These are phyloP conservation scores for Aspergillus bridgeri DNA, from an alignment of 495 filamentous ascomycete species.

Conservation along the genomic window DNA sequence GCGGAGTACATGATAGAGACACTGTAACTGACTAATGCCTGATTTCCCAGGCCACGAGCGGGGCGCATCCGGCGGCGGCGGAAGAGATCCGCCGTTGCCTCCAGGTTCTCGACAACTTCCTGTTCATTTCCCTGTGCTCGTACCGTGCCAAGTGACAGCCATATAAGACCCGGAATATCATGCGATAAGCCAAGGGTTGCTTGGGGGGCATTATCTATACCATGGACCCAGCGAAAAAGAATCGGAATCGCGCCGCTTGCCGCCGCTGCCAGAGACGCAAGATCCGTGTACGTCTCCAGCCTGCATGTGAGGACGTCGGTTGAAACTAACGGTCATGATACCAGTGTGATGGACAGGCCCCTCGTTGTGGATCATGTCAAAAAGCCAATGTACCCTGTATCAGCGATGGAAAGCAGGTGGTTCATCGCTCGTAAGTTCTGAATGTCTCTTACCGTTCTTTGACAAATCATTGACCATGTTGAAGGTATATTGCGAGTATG, in stretches of 20 bases:
- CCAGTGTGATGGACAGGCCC: conserved; percentile 30
- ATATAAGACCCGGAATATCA: neutral
- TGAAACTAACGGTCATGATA: neutral
- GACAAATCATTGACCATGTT: neutral
- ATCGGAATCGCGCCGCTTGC: conserved; percentile 40
- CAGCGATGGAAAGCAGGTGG: conserved; percentile 42
- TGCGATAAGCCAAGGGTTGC: neutral
- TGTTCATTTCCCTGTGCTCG: neutral
- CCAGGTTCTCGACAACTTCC: neutral
- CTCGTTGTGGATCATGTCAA: conserved; percentile 35
- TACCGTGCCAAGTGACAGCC: neutral
- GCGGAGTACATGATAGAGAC: no score
- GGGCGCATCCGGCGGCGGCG: neutral
- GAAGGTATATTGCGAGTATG: conserved; percentile 40
- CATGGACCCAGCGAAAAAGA: conserved; percentile 30
- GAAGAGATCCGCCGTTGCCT: neutral
- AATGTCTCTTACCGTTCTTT: no score
- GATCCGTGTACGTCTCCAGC: conserved; percentile 24
- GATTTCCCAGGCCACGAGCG: neutral
- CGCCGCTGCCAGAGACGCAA: conserved; percentile 36
- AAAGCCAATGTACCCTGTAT: conserved; percentile 38
- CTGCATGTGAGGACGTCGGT: neutral
- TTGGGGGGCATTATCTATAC: neutral
- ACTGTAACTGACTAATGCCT: no score
- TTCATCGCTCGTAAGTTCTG: conserved; percentile 32